These are phyloP conservation scores for Pyrenophora tritici-repentis DNA, from an alignment of 2,329 filamentous ascomycete genomes.

Conservation along the genomic window DNA sequence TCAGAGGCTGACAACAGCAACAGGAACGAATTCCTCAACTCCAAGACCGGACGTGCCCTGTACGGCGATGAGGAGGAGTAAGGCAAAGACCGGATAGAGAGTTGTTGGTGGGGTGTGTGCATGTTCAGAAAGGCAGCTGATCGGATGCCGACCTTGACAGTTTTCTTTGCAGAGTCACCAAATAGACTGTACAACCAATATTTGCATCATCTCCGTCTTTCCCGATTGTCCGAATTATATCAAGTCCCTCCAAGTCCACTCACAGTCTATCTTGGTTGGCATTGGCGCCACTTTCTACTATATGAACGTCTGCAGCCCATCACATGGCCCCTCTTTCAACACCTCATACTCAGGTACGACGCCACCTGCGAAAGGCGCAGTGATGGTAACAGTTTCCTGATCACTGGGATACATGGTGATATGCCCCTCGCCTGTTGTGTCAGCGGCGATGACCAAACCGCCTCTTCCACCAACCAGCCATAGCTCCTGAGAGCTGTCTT, in stretches of 20 bases:
- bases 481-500: conserved; percentile 25
- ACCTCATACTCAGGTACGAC: conserved; percentile 28
- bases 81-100: background rate
- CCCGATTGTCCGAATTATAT: background rate
- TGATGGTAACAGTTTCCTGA: conserved; percentile 33
- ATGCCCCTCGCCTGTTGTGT: conserved; percentile 40
- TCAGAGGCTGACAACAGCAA: conserved; percentile 5
- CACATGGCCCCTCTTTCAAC: conserved; percentile 19
- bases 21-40: conserved; percentile 82
- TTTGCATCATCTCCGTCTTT: background rate
- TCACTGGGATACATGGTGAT: conserved; percentile 41
- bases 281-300: background rate
- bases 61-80: conserved; percentile 49
- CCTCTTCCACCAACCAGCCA: conserved; percentile 43
- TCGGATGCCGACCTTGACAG: conserved; percentile 13
- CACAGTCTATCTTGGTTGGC: too few relatives aligned
- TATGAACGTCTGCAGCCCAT: conserved; percentile 13
- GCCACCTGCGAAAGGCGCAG: conserved; percentile 35
- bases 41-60: conserved; percentile 70
- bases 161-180: conserved; percentile 20
- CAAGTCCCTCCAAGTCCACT: background rate
- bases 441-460: conserved; percentile 40
- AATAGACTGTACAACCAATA: conserved; percentile 33
- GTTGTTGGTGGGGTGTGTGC: background rate
- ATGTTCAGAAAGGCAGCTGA: background rate